phyloP scores from a whole-genome alignment of 176 grass and related monocot species.

The Carex myosuroides region DNA sequence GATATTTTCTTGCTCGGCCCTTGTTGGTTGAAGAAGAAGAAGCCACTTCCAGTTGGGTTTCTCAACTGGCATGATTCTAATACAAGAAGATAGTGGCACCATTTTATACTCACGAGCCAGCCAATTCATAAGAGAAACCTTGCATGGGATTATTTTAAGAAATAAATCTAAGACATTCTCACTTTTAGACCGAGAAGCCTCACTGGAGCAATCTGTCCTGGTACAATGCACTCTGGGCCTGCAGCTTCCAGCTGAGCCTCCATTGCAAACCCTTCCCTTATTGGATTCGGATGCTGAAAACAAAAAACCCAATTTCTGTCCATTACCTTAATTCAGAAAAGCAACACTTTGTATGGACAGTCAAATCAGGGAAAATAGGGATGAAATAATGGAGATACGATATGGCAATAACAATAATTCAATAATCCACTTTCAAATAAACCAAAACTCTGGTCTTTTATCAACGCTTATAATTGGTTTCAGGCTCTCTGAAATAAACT shows the following conservation, averaged over 20 bases:
- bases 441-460: not conserved
- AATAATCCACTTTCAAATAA: not conserved
- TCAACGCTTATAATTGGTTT: not conserved
- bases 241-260: slow-evolving; percentile 85
- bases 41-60: not conserved
- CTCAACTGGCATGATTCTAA: not conserved
- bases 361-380: not conserved
- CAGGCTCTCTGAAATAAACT: not conserved
- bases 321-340: not conserved
- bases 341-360: not conserved
- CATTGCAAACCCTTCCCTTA: slow-evolving; percentile 77
- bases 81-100: not conserved
- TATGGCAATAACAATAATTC: not conserved
- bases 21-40: not conserved
- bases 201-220: slow-evolving; percentile 68
- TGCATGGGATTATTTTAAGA: not conserved
- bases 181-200: slow-evolving; percentile 92
- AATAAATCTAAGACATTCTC: slow-evolving; percentile 7
- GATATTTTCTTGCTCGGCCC: not conserved
- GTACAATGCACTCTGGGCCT: slow-evolving; percentile 89
- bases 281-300: slow-evolving; percentile 81
- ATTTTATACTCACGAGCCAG: not conserved
- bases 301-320: not conserved
- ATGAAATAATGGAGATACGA: not conserved
- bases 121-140: not conserved